phyloP scores from a whole-genome alignment of 2,329 filamentous ascomycete genomes.

The Sclerotinia trifoliorum region DNA sequence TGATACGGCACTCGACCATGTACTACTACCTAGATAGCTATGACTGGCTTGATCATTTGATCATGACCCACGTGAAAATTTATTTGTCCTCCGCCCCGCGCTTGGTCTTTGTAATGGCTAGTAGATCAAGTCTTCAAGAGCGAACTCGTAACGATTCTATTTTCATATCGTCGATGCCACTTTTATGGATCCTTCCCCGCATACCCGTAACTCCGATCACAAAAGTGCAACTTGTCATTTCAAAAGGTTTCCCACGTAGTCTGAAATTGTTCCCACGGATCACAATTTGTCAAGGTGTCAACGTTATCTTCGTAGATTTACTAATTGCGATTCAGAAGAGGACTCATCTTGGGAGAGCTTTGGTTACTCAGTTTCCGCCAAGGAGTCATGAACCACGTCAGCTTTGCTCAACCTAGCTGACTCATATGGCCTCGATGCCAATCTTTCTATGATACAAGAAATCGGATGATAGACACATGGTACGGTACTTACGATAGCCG shows the following conservation, averaged over 20 bases:
- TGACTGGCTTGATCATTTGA: background rate
- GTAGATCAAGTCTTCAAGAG: background rate
- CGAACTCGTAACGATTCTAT: background rate
- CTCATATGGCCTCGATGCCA: background rate
- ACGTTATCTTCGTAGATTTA: background rate
- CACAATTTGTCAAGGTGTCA: no score
- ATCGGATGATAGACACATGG: background rate
- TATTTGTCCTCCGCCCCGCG: background rate
- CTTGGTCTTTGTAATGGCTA: background rate
- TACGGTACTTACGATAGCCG: slow-evolving; percentile 2
- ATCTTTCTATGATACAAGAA: background rate
- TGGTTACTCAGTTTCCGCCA: background rate
- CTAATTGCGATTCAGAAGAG: background rate
- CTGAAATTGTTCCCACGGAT: background rate
- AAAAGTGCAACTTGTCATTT: background rate
- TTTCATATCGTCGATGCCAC: background rate
- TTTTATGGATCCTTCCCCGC: background rate
- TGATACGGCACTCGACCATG: background rate
- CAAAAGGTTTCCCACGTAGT: background rate
- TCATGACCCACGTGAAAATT: background rate
- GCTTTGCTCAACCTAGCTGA: slow-evolving; percentile 12
- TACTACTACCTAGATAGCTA: background rate
- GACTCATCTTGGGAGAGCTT: background rate
- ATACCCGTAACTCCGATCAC: background rate
- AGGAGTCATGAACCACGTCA: slow-evolving; percentile 13